Conservation (phyloP, 1,139 yeast genomes). For the Taiozyma onychis region DNA sequence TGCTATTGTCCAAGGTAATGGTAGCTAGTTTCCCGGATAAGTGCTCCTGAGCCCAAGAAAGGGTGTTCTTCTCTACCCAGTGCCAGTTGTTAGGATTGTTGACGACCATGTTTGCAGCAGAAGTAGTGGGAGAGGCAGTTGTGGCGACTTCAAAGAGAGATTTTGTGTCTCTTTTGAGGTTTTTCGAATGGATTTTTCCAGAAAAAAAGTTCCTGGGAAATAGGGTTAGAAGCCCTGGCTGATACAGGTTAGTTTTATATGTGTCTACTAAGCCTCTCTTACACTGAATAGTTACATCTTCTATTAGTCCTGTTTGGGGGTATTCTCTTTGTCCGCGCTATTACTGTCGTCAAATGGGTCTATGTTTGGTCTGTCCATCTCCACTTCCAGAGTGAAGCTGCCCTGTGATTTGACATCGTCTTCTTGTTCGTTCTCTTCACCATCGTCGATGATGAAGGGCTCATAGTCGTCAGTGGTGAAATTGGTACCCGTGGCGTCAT, state of each 20-base stretch:
- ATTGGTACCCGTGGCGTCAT: neutral
- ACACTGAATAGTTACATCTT: no score
- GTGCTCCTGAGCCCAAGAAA: constrained; percentile 68
- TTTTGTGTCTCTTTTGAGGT: neutral
- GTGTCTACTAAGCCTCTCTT: neutral
- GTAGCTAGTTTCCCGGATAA: constrained; percentile 40
- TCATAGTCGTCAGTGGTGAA: constrained; percentile 14
- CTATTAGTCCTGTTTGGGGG: neutral
- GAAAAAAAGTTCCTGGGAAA: neutral
- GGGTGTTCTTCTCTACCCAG: constrained; percentile 78
- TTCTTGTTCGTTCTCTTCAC: constrained; percentile 14
- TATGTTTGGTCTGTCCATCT: constrained; percentile 14
- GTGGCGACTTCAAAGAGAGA: neutral
- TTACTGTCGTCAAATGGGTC: constrained; percentile 18
- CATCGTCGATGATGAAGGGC: constrained; percentile 23
- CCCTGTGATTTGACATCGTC: constrained; percentile 14
- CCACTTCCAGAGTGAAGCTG: constrained; percentile 22
- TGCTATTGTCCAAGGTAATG: constrained; percentile 33
- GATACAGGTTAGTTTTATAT: neutral
- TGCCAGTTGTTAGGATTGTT: constrained; percentile 89
- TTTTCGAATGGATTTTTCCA: neutral
- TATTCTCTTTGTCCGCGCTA: neutral
- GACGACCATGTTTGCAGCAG: constrained; percentile 49
- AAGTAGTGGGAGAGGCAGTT: neutral
- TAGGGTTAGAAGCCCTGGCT: neutral